Percentiles rank a stretch among this genome's conserved stretches.
These are phyloP conservation scores for Leccinum pellstonianum DNA, from an alignment of 768 basidiomycete species.

Conservation along the genomic window DNA sequence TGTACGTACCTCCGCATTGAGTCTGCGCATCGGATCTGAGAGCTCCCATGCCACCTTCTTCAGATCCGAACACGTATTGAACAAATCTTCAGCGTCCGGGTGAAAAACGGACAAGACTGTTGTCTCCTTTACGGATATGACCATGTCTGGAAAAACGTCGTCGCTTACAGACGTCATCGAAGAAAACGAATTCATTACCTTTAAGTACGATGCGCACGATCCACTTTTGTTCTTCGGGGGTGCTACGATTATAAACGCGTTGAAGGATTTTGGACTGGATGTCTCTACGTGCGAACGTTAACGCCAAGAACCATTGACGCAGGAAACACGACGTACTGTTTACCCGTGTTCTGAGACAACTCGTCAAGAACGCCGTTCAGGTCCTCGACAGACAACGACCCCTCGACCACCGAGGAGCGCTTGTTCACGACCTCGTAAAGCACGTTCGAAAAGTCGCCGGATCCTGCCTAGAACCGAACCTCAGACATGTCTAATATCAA, in stretches of 20 bases:
- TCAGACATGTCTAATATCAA: not conserved
- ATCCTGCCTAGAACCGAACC: slow-evolving; percentile 48
- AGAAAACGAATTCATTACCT: slow-evolving; percentile 45
- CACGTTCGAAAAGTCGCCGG: slow-evolving; percentile 87
- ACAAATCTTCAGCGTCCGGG: slow-evolving; percentile 90
- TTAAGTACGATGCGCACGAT: slow-evolving; percentile 94
- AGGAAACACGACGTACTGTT: slow-evolving; percentile 51
- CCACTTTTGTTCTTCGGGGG: slow-evolving; percentile 91
- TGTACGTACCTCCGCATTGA: slow-evolving; percentile 56
- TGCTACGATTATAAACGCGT: slow-evolving; percentile 73
- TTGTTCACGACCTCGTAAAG: slow-evolving; percentile 85
- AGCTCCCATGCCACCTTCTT: slow-evolving; percentile 92
- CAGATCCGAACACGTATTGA: slow-evolving; percentile 95
- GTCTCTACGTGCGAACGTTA: slow-evolving; percentile 49
- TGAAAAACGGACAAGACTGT: slow-evolving; percentile 91
- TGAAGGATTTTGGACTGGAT: slow-evolving; percentile 73
- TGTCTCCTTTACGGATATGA: slow-evolving; percentile 91
- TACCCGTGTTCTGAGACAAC: slow-evolving; percentile 66
- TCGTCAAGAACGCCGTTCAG: slow-evolving; percentile 82
- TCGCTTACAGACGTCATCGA: not conserved
- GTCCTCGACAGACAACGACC: slow-evolving; percentile 75
- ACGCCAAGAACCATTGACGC: not conserved
- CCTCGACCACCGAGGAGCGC: slow-evolving; percentile 76
- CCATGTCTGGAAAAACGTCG: slow-evolving; percentile 60
- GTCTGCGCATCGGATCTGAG: slow-evolving; percentile 67